Evolutionary conservation across 768 basidiomycete species (phyloP).

Genomic region (Dentipellis fragilis): DNA sequence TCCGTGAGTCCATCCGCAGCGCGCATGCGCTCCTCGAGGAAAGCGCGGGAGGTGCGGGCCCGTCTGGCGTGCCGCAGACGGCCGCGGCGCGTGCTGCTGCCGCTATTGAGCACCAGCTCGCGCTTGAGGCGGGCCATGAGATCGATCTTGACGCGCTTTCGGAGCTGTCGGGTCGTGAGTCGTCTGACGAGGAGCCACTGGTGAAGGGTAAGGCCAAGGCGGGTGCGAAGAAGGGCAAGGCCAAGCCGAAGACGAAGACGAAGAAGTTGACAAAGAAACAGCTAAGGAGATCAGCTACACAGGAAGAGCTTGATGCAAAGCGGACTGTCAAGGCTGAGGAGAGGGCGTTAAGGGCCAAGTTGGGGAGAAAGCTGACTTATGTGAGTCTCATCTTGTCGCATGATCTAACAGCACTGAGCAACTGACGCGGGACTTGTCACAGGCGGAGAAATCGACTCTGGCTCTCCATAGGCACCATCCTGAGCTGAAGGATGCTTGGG

Average conservation of each 20-base stretch:
- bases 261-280: constrained; percentile 25
- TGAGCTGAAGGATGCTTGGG: constrained; percentile 81
- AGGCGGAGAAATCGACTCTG: constrained; percentile 67
- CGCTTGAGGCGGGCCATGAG: neutral
- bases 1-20: neutral
- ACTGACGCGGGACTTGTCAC: constrained; percentile 4
- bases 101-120: neutral
- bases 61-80: neutral
- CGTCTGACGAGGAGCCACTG: neutral
- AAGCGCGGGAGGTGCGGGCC: neutral
- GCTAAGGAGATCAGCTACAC: neutral
- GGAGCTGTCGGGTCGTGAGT: neutral
- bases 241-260: constrained; percentile 23
- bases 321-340: neutral
- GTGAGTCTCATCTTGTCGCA: constrained; percentile 27
- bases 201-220: neutral
- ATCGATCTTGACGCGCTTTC: neutral
- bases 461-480: constrained; percentile 63
- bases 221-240: neutral
- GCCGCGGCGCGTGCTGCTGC: neutral
- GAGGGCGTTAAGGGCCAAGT: constrained; percentile 31
- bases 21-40: neutral
- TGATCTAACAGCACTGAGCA: neutral
- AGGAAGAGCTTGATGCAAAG: neutral
- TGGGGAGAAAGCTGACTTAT: constrained; percentile 69